Evolutionary conservation across 1,139 yeast species (phyloP), one percentile per base, ranked within the genome.

Genomic region (Saccharomycopsis phalli): DNA sequence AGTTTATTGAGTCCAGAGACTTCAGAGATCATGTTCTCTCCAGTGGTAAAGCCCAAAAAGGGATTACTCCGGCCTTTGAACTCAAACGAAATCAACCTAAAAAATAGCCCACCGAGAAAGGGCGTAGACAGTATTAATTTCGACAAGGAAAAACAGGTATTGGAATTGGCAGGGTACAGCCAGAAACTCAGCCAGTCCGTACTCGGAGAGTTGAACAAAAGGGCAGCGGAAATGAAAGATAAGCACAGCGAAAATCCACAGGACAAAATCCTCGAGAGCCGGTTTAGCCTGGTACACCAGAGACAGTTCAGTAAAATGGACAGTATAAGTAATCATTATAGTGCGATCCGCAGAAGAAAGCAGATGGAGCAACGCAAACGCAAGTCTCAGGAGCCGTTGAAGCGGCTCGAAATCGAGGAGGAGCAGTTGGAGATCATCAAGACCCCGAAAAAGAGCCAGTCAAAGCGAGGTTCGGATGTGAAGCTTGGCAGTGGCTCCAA

Each of bases 251-350:
- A 22, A 17, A 31, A 25, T 17, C 19, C 32, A 44, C 50, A 3
- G 40, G 23, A 17, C 4, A 43, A 45, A 13, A 47, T 48, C 23
- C 51, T 54, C 31, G 56, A 53, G 26, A 39, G 38, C 21, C 41
- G 52, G 26, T 49, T 58, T 6, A 49, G 47, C 17, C 37, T 44
- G 4, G 48, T 52, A 4, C 57, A 55, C 41, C 18, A 37, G 3
- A 46, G 35, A 4, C 51, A 55, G 35, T 28, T 48, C n/a, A 36
- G 40, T 4, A 43, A 51, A 10, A 46, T 54, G 38, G 45, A 50
- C 5, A 35, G 46, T 21, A 45, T 43, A 5, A 16, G 41, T 10
- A 40, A 30, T 16, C 44, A 43, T 27, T 45, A 45, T 31, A 26
- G 42, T 14, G 39, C 46, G 4, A 43, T 41, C n/a, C 37, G 45